Conservation (phyloP, 2,329 filamentous ascomycete species). For the Alternaria postmessia region DNA sequence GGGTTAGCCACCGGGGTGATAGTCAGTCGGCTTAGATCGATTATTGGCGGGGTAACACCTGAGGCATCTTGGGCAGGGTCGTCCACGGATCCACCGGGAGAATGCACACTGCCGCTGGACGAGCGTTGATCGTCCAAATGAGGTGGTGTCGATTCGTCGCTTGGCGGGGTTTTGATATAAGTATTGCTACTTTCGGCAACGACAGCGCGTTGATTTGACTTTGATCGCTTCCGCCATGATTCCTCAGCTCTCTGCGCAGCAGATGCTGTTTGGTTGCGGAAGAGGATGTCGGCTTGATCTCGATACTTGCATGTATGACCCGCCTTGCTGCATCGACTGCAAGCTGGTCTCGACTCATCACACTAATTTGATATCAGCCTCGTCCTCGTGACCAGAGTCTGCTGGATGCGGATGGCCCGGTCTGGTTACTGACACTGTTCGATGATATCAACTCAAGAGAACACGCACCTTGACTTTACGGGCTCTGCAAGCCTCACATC, state of each 20-base stretch:
- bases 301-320: conserved; percentile 43
- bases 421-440: background rate
- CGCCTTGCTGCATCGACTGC: conserved; percentile 41
- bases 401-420: background rate
- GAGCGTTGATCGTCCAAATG: conserved; percentile 14
- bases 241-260: conserved; percentile 47
- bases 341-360: conserved; percentile 43
- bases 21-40: conserved; percentile 21
- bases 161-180: conserved; percentile 21
- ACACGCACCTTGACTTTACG: conserved; percentile 45
- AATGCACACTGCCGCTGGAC: conserved; percentile 13
- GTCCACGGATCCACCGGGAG: conserved; percentile 7
- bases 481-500: conserved; percentile 45
- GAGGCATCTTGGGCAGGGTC: conserved; percentile 2
- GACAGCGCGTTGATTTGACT: conserved; percentile 31
- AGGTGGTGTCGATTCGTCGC: conserved; percentile 21
- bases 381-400: background rate
- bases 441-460: background rate
- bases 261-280: conserved; percentile 45
- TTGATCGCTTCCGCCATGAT: conserved; percentile 45
- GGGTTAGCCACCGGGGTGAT: conserved; percentile 21
- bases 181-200: conserved; percentile 19
- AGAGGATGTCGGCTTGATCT: conserved; percentile 43
- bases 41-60: background rate
- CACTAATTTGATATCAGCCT: conserved; percentile 31